Conservation (phyloP, 345 rosid species). For the Gossypium raimondii region DNA sequence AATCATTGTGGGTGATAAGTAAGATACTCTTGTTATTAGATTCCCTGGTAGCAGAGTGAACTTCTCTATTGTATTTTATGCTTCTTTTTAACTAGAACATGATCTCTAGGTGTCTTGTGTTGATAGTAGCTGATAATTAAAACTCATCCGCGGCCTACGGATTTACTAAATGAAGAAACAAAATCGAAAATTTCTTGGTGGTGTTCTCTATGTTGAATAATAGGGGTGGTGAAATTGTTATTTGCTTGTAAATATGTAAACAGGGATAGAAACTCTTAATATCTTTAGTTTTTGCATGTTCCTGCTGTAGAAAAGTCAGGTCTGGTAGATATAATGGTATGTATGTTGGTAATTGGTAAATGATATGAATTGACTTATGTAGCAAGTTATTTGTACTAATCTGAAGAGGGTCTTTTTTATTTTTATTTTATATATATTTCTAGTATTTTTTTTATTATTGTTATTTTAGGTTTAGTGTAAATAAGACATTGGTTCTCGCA, state of each 20-base stretch:
- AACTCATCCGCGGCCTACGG: constrained; percentile 14
- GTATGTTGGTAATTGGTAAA: neutral
- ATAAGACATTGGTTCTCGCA: no score
- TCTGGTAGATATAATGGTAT: neutral
- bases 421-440: no score
- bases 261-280: no score
- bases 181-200: constrained; percentile 5
- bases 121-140: constrained; percentile 20
- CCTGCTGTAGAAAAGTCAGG: no score
- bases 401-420: no score
- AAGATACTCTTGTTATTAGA: neutral
- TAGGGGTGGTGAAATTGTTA: neutral
- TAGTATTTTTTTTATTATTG: no score
- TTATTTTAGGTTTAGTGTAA: no score
- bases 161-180: constrained; percentile 14
- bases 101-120: constrained; percentile 23
- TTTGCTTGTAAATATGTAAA: no score
- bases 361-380: no score
- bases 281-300: neutral
- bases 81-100: constrained; percentile 6
- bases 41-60: neutral
- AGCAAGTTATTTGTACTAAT: no score
- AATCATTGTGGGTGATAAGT: neutral
- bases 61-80: constrained; percentile 12
- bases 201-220: constrained; percentile 9